phyloP scores from a whole-genome alignment of 1,284 basidiomycete species.

The Violaceomyces palustris region DNA sequence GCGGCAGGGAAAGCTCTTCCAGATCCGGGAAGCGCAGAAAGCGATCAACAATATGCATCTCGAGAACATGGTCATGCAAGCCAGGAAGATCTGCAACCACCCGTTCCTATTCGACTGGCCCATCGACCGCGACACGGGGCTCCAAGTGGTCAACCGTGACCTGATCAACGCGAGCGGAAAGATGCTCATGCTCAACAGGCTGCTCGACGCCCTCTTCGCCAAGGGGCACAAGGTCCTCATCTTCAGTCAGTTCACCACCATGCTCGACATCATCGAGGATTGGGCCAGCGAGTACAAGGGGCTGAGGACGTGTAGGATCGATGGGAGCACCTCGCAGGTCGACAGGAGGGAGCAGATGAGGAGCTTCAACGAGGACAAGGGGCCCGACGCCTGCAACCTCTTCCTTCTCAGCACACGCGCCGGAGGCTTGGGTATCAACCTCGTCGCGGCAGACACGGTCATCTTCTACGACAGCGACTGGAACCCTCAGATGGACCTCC shows the following conservation, averaged over 20 bases:
- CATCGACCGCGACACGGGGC: conserved; percentile 61
- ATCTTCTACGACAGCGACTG: conserved; percentile 81
- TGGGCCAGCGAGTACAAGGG: conserved; percentile 60
- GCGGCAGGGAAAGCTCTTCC: conserved; percentile 34
- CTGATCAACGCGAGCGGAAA: conserved; percentile 84
- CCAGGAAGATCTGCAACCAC: conserved; percentile 72
- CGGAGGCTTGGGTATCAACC: conserved; percentile 78
- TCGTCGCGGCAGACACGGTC: conserved; percentile 75
- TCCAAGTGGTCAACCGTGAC: conserved; percentile 58
- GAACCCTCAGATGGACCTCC: conserved; percentile 88
- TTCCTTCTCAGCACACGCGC: conserved; percentile 89
- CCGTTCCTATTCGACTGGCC: conserved; percentile 91
- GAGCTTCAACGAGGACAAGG: conserved; percentile 72
- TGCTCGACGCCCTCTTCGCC: conserved; percentile 77
- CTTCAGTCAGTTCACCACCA: conserved; percentile 73
- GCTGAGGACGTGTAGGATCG: conserved; percentile 81
- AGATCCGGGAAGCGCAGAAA: conserved; percentile 56
- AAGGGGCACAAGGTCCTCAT: conserved; percentile 82
- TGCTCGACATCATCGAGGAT: conserved; percentile 83
- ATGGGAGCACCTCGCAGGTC: conserved; percentile 73
- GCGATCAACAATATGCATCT: conserved; percentile 84
- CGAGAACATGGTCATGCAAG: conserved; percentile 89
- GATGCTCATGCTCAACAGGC: conserved; percentile 88
- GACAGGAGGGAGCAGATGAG: conserved; percentile 79
- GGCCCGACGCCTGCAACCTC: conserved; percentile 64